These are phyloP conservation scores for Penicillium corylophilum DNA, from an alignment of 2,329 filamentous ascomycete genomes.

Conservation along the genomic window DNA sequence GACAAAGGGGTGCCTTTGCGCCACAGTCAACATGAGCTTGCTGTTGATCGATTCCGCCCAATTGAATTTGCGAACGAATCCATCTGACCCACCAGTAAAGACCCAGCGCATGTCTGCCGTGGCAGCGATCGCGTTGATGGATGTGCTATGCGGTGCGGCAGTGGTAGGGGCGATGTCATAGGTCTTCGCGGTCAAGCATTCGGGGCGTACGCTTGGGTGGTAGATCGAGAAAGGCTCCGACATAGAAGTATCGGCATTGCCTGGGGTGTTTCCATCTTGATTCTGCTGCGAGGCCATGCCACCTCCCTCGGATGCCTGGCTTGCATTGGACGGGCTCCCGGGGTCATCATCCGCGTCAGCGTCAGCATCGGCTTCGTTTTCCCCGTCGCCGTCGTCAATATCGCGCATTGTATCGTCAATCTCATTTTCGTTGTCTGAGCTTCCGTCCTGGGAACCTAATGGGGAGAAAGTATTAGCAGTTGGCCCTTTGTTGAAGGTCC, in stretches of 20 bases:
- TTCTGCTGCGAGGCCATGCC: conserved; percentile 44
- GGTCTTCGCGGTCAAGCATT: conserved; percentile 72
- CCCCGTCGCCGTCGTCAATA: conserved; percentile 39
- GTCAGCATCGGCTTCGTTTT: conserved; percentile 23
- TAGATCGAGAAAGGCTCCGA: conserved; percentile 42
- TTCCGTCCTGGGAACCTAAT: conserved; percentile 50
- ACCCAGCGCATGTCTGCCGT: conserved; percentile 95
- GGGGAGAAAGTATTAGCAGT: conserved; percentile 3
- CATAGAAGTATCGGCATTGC: conserved; percentile 34
- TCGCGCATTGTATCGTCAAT: conserved; percentile 41
- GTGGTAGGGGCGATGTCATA: conserved; percentile 98
- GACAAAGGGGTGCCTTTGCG: conserved; percentile 93
- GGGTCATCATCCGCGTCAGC: conserved; percentile 20
- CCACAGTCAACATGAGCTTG: conserved; percentile 88
- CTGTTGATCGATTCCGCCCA: conserved; percentile 93
- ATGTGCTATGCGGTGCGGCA: conserved; percentile 91
- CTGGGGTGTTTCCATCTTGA: conserved; percentile 51
- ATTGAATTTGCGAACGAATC: conserved; percentile 96
- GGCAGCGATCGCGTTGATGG: conserved; percentile 86
- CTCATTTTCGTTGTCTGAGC: conserved; percentile 50
- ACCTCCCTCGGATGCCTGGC: conserved; percentile 39
- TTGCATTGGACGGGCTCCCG: conserved; percentile 41
- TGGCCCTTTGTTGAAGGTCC: background rate
- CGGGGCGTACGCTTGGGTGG: conserved; percentile 67
- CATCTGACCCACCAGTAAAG: conserved; percentile 89